Evolutionary conservation across 176 grass and related monocot species (phyloP), one percentile per base, ranked within the genome.

Genomic region (Musa schizocarpa): DNA sequence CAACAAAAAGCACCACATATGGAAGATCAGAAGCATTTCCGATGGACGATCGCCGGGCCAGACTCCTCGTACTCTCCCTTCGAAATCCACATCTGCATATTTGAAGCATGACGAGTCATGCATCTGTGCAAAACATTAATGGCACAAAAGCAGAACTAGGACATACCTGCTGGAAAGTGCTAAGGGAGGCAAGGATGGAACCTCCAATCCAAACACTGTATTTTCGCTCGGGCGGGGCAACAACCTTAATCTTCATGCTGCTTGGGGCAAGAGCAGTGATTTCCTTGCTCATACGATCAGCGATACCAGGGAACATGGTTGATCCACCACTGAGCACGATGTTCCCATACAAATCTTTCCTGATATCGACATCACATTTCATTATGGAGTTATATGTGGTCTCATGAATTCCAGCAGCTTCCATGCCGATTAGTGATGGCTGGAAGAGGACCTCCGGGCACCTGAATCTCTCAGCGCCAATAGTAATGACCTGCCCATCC

Each of bases 401-500:
- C 21, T 72, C 70, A 54, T 53, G 70, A 53, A 72, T 72, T 25
- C 70, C 70, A 72, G 70, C 51, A 72, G 70, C n/a, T 53, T 24
- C 50, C 70, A 72, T 72, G 70, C 51, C 70, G 2, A 72, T 72
- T 3, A 72, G 14, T 11, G 70, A 72, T 72, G 70, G 51, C 11
- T 72, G 70, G 70, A 72, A 72, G 10, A 72, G 70, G 20, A 72
- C 70, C 70, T 72, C 70, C 9, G 70, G 50, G 70, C 70, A 72
- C 50, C 70, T 72, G 24, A 72, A 72, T 72, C 70, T 72, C 70
- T 72, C 70, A 9, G 70, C 70, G 1, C 70, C 70, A 24, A 72
- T 72, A 8, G 70, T 53, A 11, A 53, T 72, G 50, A 53, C 69
- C 50, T 72, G 69, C 19, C 20, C 69, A 13, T 72, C 69, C 8